Base-by-base conservation (phyloP, 83 land plant genomes). In the Larix sibirica region DNA sequence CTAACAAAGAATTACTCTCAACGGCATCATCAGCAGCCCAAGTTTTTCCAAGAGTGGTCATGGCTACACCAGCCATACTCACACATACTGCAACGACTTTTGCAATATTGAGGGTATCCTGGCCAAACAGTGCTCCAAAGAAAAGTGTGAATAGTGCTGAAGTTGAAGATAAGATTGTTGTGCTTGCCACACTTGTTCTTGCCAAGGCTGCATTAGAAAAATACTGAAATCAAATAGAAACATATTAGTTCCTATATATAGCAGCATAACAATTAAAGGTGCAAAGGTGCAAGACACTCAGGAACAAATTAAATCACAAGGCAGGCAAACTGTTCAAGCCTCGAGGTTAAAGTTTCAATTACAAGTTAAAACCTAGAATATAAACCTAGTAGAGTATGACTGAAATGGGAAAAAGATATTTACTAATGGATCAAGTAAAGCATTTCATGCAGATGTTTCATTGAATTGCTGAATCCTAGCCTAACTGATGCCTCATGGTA, bases 21-120 rank as follows among this genome's bases (percentile, higher is more conserved):
- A 86, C 62, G 28, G 91, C 80, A 20, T 95, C 98, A 88, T 97
- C 98, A 24, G 92, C 81, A 4, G 99, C 94, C 99, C 99, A 97
- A 38, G 99, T 97, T 87, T 94, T 97, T 36, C 99, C 99, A 58
- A 97, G 83, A 77, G 99, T 97, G 62, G 99, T 97, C 99, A 97
- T 97, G 54, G 83, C 94, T 82, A 95, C 99, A 77, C 99, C 99
- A 81, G 96, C 91, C 88, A 97, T 92, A 82, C 96, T 95, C 36
- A 97, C 93, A 85, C 94, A 89, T 28, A 97, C 99, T 71, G 99
- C 96, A 75, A 95, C 77, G 18, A 95, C 90, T 83, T 96, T 96
- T 63, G 92, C 85, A 28, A 89, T 61, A 80, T 90, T 96, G 58
- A 96, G 82, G 70, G 94, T 83, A 81, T 96, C 99, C 86, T 95